Evolutionary conservation across 192 early-diverging fungal genomes (phyloP).

Genomic region (Backusella circina): DNA sequence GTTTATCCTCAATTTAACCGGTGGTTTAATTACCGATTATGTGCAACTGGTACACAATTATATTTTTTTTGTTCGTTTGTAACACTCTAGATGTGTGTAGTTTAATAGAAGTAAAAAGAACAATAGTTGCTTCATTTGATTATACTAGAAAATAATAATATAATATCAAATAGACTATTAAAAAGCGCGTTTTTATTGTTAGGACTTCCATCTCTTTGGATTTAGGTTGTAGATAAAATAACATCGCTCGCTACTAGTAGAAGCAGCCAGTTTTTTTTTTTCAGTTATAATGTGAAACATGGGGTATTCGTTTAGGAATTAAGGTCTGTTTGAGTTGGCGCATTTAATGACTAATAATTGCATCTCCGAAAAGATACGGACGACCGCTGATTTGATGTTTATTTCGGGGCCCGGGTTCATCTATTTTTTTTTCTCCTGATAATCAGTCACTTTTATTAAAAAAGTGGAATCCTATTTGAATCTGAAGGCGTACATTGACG

Average conservation of each 20-base stretch:
- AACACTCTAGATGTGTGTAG: not conserved
- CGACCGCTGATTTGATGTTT: not conserved
- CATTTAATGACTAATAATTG: not conserved
- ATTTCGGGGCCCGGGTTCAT: not conserved
- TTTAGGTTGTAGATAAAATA: not conserved
- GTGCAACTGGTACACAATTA: not conserved
- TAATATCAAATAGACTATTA: not conserved
- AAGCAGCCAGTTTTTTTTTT: not conserved
- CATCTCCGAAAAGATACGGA: conserved; percentile 1
- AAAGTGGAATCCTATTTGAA: not conserved
- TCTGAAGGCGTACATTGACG: not conserved
- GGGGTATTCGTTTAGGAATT: conserved; percentile 6
- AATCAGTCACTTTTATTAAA: not conserved
- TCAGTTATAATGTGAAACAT: not conserved
- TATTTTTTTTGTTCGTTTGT: not conserved
- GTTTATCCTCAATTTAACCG: not conserved
- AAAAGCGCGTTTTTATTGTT: not conserved
- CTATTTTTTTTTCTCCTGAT: not conserved
- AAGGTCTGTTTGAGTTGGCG: not conserved
- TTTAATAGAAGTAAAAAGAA: not conserved
- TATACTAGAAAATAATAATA: not conserved
- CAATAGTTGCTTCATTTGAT: not conserved
- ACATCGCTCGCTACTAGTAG: not conserved
- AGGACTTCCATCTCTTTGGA: not conserved
- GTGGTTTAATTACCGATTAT: not conserved